phyloP scores from a whole-genome alignment of 768 basidiomycete genomes.

The Grammothele lineata region DNA sequence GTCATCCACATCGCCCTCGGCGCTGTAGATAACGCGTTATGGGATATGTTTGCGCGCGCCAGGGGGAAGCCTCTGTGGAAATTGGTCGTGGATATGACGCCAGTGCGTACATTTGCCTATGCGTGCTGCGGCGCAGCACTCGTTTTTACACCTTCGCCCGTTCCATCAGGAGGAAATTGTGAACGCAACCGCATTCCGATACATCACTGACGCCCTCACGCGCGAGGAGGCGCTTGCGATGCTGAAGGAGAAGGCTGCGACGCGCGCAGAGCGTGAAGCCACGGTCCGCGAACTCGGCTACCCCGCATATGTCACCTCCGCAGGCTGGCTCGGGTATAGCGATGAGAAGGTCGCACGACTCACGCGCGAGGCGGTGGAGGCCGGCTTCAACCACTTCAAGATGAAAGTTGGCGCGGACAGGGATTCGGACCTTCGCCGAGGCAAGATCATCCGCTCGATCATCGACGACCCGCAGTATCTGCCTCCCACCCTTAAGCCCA shows the following conservation, averaged over 20 bases:
- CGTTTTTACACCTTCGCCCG: background rate
- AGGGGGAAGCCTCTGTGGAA: conserved; percentile 91
- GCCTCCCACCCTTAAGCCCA: conserved; percentile 51
- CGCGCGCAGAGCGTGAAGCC: conserved; percentile 75
- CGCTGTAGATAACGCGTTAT: conserved; percentile 88
- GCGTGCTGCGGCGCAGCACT: background rate
- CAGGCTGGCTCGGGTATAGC: conserved; percentile 90
- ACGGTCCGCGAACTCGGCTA: conserved; percentile 75
- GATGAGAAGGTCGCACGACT: conserved; percentile 89
- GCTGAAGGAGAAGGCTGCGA: conserved; percentile 70
- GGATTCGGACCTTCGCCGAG: conserved; percentile 80
- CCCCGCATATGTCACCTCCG: conserved; percentile 91
- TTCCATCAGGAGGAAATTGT: conserved; percentile 68
- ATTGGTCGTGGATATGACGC: conserved; percentile 85
- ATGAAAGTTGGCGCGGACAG: conserved; percentile 94
- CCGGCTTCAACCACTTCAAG: conserved; percentile 98
- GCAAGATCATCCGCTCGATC: conserved; percentile 86
- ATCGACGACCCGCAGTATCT: conserved; percentile 90
- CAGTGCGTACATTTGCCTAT: conserved; percentile 33
- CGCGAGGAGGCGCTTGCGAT: conserved; percentile 84
- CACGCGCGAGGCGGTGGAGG: conserved; percentile 78
- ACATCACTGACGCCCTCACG: conserved; percentile 92
- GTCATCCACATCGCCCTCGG: conserved; percentile 89
- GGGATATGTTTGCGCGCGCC: conserved; percentile 88
- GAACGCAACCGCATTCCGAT: conserved; percentile 71